phyloP scores from a whole-genome alignment of 2,329 filamentous ascomycete species.

The Pleomassaria siparia region DNA sequence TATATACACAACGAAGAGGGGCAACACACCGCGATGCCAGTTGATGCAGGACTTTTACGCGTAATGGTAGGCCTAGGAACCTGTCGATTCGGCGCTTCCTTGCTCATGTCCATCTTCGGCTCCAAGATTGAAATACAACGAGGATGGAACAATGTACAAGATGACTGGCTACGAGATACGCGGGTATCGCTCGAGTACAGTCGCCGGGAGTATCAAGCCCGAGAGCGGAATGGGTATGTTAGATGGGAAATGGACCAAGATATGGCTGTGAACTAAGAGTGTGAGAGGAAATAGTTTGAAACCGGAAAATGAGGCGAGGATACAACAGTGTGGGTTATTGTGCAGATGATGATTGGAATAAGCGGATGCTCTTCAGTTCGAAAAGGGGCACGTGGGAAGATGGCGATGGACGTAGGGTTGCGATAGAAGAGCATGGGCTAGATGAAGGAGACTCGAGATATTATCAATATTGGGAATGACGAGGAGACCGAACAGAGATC shows the following conservation, averaged over 20 bases:
- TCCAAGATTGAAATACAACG: constrained; percentile 15
- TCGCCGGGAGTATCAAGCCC: constrained; percentile 18
- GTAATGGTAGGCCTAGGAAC: constrained; percentile 9
- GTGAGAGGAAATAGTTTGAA: constrained; percentile 15
- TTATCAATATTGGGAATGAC: constrained; percentile 8
- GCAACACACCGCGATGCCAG: constrained; percentile 24
- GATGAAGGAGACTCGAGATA: constrained; percentile 12
- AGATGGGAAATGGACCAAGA: constrained; percentile 19
- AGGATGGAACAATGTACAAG: constrained; percentile 24
- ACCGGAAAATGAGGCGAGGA: constrained; percentile 18
- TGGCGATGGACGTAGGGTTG: constrained; percentile 16
- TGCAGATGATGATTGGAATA: constrained; percentile 21
- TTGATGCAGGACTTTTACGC: constrained; percentile 17
- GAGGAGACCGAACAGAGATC: constrained; percentile 16
- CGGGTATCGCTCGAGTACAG: constrained; percentile 14
- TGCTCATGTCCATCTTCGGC: constrained; percentile 8
- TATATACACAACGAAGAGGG: constrained; percentile 21
- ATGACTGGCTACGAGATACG: constrained; percentile 21
- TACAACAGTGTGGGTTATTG: constrained; percentile 24
- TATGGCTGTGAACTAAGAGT: constrained; percentile 23
- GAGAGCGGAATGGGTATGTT: constrained; percentile 17
- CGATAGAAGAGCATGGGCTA: constrained; percentile 9
- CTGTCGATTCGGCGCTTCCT: constrained; percentile 23
- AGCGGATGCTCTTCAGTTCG: constrained; percentile 21
- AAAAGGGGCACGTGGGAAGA: constrained; percentile 24